Evolutionary conservation across 2,329 filamentous ascomycete genomes (phyloP).

Genomic region (Didymella pinodella): DNA sequence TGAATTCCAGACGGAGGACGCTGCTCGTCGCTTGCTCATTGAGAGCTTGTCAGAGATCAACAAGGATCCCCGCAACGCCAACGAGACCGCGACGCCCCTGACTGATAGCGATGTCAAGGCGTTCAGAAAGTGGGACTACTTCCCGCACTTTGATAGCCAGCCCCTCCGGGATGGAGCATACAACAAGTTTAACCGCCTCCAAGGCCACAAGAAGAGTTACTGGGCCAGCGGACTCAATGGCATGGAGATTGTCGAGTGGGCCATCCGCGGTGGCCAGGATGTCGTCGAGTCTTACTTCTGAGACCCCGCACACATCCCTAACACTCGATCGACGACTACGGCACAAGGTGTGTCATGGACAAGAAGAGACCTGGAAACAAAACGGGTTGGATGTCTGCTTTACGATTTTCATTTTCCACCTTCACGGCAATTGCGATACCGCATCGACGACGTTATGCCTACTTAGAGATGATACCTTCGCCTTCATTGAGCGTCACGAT

Average conservation of each 20-base stretch:
- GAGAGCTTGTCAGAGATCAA: conserved; percentile 46
- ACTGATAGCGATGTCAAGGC: conserved; percentile 38
- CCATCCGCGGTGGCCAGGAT: conserved; percentile 46
- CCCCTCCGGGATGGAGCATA: conserved; percentile 42
- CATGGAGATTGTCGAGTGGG: conserved; percentile 52
- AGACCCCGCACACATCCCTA: neutral
- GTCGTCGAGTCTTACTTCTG: conserved; percentile 47
- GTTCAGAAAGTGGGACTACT: conserved; percentile 52
- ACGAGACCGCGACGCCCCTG: conserved; percentile 30
- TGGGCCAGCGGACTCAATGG: conserved; percentile 49
- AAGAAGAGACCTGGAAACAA: neutral
- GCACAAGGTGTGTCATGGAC: neutral
- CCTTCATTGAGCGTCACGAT: conserved; percentile 43
- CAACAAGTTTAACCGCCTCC: conserved; percentile 43
- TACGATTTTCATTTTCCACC: conserved; percentile 23
- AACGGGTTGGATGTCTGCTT: conserved; percentile 9
- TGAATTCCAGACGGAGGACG: conserved; percentile 40
- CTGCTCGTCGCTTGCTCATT: conserved; percentile 38
- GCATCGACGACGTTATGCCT: conserved; percentile 27
- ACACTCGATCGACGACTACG: neutral
- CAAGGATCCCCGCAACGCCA: conserved; percentile 48
- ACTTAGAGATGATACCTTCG: conserved; percentile 36
- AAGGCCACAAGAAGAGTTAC: conserved; percentile 49
- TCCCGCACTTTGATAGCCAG: conserved; percentile 47
- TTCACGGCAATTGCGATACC: conserved; percentile 15